Base-by-base conservation (phyloP, 352 stramenopile species). In the Pythium aristosporum region DNA sequence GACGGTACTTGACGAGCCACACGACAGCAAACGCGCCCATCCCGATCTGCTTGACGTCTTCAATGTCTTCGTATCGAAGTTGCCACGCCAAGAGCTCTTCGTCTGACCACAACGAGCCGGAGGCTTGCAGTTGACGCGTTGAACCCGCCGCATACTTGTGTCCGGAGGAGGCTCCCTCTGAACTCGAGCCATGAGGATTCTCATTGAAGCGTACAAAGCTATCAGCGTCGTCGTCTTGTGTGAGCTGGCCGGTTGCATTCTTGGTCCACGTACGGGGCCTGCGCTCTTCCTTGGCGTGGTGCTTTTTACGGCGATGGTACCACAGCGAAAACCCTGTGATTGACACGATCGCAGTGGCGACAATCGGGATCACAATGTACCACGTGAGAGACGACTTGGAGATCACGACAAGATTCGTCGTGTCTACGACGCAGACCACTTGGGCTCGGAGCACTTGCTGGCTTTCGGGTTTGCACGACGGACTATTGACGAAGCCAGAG, bases 31-130 rank as follows among this genome's bases (percentile, higher is more conserved):
- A 82, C 0, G 73, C 79, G 23, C 80, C 80, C 8, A 60, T 75
- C 41, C 80, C 80, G 21, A 89, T 77, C 1, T 65, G 68, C 0
- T 69, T 52, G 20, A 89, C 68, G 34, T 88, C 80, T 28, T 87
- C 65, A 25, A 88, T 74, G 23, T 78, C 75, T 32, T 87, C 76
- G 12, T 51, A 69, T 37, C 30, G 28, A 1, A 58, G 32, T 2
- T 62, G 42, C 15, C 41, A 62, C 37, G 61, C 51, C 2, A 68
- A 32, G 18, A 62, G 37, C 16, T 47, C 51, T 8, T 68, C 61
- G 43, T 62, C 52, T 12, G 37, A 36, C 32, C 32, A 36, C 32
- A 36, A 9, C 32, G 32, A 36, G 32, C 32, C 32, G 9, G 32
- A 36, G 5, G 32, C 5, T 9, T 36, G 32, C 32, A 36, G 9